A percentile compares a stretch with the other conserved stretches of the same genome.
Conservation (phyloP, 768 basidiomycete species). For the Hebeloma cylindrosporum region DNA sequence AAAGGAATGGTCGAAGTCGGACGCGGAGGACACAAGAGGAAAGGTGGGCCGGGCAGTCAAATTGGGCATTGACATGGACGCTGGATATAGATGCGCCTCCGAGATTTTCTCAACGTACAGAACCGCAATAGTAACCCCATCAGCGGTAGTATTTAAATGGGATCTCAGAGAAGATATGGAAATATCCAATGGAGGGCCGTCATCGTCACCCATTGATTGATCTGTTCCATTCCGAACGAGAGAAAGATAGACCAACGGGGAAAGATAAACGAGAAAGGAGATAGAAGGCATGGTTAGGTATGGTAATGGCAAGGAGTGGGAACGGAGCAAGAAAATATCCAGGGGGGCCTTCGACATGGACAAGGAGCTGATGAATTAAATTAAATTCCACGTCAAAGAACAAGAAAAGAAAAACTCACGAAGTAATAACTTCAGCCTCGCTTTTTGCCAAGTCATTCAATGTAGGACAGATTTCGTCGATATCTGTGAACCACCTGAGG, state of each 20-base stretch:
- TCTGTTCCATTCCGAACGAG: slow-evolving; percentile 42
- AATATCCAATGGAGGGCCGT: slow-evolving; percentile 50
- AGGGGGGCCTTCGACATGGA: slow-evolving; percentile 49
- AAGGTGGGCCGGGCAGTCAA: slow-evolving; percentile 52
- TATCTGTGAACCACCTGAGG: slow-evolving; percentile 72
- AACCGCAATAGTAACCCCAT: slow-evolving; percentile 58
- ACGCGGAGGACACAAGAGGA: slow-evolving; percentile 45
- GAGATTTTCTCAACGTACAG: slow-evolving; percentile 41
- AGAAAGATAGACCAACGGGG: slow-evolving; percentile 67
- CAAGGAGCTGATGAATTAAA: slow-evolving; percentile 34
- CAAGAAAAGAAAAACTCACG: slow-evolving; percentile 38
- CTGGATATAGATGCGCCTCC: slow-evolving; percentile 38
- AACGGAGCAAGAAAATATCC: slow-evolving; percentile 68
- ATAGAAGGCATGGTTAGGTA: slow-evolving; percentile 68
- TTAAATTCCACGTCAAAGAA: slow-evolving; percentile 10
- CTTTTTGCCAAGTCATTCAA: slow-evolving; percentile 49
- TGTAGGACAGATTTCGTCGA: slow-evolving; percentile 52
- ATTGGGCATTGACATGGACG: slow-evolving; percentile 46
- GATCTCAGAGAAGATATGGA: slow-evolving; percentile 48
- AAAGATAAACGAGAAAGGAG: slow-evolving; percentile 70
- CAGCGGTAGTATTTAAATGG: slow-evolving; percentile 38
- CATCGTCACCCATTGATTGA: slow-evolving; percentile 13
- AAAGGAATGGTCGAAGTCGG: slow-evolving; percentile 52
- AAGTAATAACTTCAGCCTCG: slow-evolving; percentile 54
- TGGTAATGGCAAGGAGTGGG: slow-evolving; percentile 68